phyloP scores from a whole-genome alignment of 2,329 filamentous ascomycete genomes.

The Fusarium burgessii region DNA sequence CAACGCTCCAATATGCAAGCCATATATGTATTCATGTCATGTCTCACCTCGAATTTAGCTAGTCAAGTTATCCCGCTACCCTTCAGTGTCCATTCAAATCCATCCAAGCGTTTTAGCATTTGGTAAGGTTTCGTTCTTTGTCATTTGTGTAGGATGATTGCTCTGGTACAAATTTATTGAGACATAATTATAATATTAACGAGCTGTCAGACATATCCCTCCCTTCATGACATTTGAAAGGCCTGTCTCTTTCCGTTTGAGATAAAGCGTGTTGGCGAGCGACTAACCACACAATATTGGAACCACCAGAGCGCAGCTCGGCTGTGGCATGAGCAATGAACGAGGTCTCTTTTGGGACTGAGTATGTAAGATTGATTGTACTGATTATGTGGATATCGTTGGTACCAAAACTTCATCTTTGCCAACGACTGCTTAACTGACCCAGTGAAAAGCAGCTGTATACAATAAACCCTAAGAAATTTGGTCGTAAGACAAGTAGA shows the following conservation, averaged over 20 bases:
- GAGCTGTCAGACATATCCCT: not conserved
- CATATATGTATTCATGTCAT: not conserved
- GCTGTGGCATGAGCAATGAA: not conserved
- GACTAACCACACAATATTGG: not conserved
- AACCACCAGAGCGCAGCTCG: not conserved
- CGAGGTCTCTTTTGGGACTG: not conserved
- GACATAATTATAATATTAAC: not conserved
- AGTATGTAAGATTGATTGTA: not conserved
- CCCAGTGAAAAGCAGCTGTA: not conserved
- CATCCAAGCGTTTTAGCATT: not conserved
- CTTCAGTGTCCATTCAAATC: not conserved
- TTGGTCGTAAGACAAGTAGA: slow-evolving; percentile 11
- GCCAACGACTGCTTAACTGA: not conserved
- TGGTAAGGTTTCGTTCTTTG: not conserved
- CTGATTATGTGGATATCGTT: not conserved
- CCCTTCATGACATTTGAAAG: not conserved
- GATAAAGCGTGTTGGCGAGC: not conserved
- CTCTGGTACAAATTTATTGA: not conserved
- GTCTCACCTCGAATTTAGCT: not conserved
- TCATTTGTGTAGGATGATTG: not conserved
- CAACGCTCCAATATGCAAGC: not conserved
- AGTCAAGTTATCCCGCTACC: not conserved
- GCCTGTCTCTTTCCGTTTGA: not conserved
- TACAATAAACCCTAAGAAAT: not conserved
- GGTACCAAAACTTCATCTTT: not conserved